Conservation (phyloP, 768 basidiomycete genomes). For the Russula compacta region DNA sequence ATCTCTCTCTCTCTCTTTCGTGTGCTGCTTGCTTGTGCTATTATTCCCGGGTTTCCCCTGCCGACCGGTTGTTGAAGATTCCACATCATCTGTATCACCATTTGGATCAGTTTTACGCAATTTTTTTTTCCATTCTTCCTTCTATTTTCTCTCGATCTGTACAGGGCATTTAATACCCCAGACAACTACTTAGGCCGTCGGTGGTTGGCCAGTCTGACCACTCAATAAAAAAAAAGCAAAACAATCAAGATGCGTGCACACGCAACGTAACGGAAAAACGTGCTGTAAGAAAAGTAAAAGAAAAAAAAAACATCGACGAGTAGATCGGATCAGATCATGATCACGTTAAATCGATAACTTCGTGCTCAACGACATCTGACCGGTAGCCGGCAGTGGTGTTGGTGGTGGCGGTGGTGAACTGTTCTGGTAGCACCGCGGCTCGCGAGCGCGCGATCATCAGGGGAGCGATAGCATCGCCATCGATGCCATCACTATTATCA, state of each 20-base stretch:
- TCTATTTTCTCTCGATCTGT: not conserved
- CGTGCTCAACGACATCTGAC: constrained; percentile 1
- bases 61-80: not conserved
- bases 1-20: not conserved
- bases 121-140: not conserved
- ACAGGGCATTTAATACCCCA: constrained; percentile 5
- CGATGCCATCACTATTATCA: not conserved
- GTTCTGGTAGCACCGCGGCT: not conserved
- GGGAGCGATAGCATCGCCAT: constrained; percentile 18
- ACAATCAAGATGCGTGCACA: no score
- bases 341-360: constrained; percentile 38
- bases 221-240: not conserved
- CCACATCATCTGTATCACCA: constrained; percentile 5
- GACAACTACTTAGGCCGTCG: not conserved
- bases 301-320: not conserved
- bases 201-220: not conserved
- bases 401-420: not conserved
- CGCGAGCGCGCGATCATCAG: constrained; percentile 23
- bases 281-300: no score
- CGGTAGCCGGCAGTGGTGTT: not conserved
- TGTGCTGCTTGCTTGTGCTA: not conserved
- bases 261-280: not conserved
- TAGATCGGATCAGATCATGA: not conserved
- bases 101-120: not conserved
- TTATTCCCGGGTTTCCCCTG: not conserved